A percentile compares a stretch with the other conserved stretches of the same genome.
These are phyloP conservation scores for Blastocystis sp. DNA, from an alignment of 352 stramenopile species.

Conservation along the genomic window DNA sequence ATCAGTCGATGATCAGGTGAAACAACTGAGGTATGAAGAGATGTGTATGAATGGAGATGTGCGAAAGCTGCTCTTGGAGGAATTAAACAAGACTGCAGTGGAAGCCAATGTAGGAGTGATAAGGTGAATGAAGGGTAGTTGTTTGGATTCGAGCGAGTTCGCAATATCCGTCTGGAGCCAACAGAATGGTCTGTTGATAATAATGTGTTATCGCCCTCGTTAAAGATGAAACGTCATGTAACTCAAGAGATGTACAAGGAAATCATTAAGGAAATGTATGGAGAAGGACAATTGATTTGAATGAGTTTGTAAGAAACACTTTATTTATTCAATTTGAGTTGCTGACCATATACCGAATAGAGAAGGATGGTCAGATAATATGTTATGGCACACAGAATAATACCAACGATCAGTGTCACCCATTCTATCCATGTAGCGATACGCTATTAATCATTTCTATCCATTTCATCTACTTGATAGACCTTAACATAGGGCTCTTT, in stretches of 20 bases:
- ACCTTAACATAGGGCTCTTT: neutral
- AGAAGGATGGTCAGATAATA: neutral
- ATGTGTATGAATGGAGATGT: conserved; percentile 6
- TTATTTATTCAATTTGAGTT: conserved; percentile 48
- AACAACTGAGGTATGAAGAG: neutral
- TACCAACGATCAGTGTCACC: conserved; percentile 10
- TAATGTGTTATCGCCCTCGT: conserved; percentile 53
- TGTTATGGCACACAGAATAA: neutral
- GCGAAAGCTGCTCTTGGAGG: conserved; percentile 24
- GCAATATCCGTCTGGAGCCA: conserved; percentile 57
- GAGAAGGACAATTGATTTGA: neutral
- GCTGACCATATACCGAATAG: neutral
- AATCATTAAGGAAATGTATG: conserved; percentile 18
- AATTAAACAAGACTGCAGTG: conserved; percentile 53
- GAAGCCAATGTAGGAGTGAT: neutral
- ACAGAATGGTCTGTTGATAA: conserved; percentile 53
- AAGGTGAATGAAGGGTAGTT: neutral
- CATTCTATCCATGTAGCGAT: neutral
- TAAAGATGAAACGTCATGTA: conserved; percentile 63
- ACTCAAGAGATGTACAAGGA: conserved; percentile 54
- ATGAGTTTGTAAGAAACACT: conserved; percentile 17
- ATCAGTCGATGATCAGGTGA: neutral
- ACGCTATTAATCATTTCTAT: neutral
- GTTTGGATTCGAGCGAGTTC: conserved; percentile 57
- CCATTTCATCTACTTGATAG: neutral